Base-by-base conservation (phyloP, 768 basidiomycete genomes). In the Calocybe cyanea region DNA sequence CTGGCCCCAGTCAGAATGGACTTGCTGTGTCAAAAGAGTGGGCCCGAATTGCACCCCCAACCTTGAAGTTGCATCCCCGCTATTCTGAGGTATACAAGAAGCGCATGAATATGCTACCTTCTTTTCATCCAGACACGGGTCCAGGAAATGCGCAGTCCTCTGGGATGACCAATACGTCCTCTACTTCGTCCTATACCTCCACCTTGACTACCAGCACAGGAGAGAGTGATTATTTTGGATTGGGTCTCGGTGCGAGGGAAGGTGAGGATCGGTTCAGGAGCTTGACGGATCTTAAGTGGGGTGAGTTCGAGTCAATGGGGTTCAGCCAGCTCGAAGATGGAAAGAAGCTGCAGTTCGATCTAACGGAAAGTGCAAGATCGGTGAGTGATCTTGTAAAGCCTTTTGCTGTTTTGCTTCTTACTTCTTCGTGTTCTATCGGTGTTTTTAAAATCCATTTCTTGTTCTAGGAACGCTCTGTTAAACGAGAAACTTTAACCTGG, bases 231-330 rank as follows among this genome's bases (percentile, higher is more conserved):
- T 62, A 69, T 47, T 69, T 73, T 45, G 70, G 65, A 1, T 43
- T 58, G 9, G 57, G 67, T 7, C 43, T 72, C 7, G 62, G 59
- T 11, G 58, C 46, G 8, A 69, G 73, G 33, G 66, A 72, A 32
- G 74, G 75, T 10, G 85, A 85, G 50, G 86, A 85, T 45, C 73
- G 83, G 9, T 95, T 89, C 66, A 75, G 82, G 44, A 90, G 80
- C 49, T 60, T 94, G 53, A 87, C 91, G 0, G 90, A 95, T 47
- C 67, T 93, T 51, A 87, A 84, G 57, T 96, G 93, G 93, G 91
- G 91, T 6, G 83, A 88, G 60, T 97, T 96, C 57, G 91, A 94
- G 70, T 67, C 75, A 31, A 74, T 81, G 65, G 93, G 93, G 0
- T 96, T 97, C 51, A 78, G 79, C 6, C 70, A 69, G 13, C 58